Evolutionary conservation across 2,329 filamentous ascomycete genomes (phyloP).

Genomic region (Emmonsiellopsis sp.): DNA sequence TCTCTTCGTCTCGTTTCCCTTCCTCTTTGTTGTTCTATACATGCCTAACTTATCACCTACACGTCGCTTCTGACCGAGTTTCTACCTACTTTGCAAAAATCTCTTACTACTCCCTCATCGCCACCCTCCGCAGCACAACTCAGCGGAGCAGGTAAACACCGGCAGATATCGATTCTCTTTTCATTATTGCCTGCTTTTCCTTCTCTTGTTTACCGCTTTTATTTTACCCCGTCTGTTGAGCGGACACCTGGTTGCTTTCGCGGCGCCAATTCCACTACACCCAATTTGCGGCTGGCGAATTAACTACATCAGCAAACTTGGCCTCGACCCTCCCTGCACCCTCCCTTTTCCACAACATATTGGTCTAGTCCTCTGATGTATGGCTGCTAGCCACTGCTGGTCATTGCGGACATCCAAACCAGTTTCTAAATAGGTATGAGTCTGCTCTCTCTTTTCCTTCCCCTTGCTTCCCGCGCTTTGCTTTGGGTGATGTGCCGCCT

Average conservation of each 20-base stretch:
- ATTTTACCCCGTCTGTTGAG: not conserved
- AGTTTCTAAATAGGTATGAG: not conserved
- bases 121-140: not conserved
- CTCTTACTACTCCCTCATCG: slow-evolving; percentile 1
- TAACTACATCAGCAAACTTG: not conserved
- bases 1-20: not conserved
- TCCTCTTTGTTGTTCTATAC: not conserved
- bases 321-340: not conserved
- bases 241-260: not conserved
- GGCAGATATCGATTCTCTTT: not conserved
- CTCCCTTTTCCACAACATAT: not conserved
- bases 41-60: not conserved
- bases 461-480: no score
- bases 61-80: not conserved
- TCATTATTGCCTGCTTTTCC: not conserved
- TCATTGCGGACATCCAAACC: not conserved
- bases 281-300: not conserved
- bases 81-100: slow-evolving; percentile 3
- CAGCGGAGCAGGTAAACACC: not conserved
- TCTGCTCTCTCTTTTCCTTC: not conserved
- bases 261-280: not conserved
- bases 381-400: not conserved
- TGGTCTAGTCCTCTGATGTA: not conserved
- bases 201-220: not conserved
- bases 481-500: not conserved